Conservation (phyloP, 2,329 filamentous ascomycete genomes). For the Aureobasidium sp. region DNA sequence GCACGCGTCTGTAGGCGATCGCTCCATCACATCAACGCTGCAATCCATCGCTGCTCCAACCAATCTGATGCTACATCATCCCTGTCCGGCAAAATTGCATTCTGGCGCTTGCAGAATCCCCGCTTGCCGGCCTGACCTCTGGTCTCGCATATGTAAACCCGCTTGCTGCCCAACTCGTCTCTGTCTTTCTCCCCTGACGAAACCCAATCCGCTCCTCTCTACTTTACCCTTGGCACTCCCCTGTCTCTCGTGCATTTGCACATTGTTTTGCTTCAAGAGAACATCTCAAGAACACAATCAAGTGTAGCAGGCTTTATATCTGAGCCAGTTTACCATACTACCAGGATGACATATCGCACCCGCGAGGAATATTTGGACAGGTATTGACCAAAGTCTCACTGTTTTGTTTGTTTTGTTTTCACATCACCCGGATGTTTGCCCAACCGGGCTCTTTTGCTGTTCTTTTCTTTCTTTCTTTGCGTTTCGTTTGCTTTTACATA, state of each 20-base stretch:
- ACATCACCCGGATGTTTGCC: conserved; percentile 19
- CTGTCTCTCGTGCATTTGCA: conserved; percentile 10
- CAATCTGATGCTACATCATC: conserved; percentile 13
- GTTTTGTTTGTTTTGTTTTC: conserved; percentile 19
- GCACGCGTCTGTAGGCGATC: conserved; percentile 15
- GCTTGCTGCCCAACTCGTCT: conserved; percentile 16
- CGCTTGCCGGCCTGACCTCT: conserved; percentile 10
- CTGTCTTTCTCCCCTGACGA: not conserved
- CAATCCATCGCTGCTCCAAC: not conserved
- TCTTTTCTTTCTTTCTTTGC: conserved; percentile 12
- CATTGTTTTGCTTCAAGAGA: conserved; percentile 11
- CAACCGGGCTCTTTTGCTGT: conserved; percentile 17
- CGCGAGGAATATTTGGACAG: conserved; percentile 32
- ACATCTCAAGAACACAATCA: not conserved
- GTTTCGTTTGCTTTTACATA: conserved; percentile 16
- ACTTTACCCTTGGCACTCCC: not conserved
- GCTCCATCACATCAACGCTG: conserved; percentile 5
- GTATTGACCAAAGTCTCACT: conserved; percentile 26
- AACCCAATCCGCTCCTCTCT: conserved; percentile 12
- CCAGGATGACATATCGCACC: conserved; percentile 34
- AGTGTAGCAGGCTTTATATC: conserved; percentile 16
- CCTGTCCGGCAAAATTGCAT: conserved; percentile 12
- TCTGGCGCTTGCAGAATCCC: conserved; percentile 11
- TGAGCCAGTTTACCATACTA: conserved; percentile 16
- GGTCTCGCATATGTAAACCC: conserved; percentile 14